Evolutionary conservation across 768 basidiomycete species (phyloP).

Genomic region (Rhodotorula graminis): DNA sequence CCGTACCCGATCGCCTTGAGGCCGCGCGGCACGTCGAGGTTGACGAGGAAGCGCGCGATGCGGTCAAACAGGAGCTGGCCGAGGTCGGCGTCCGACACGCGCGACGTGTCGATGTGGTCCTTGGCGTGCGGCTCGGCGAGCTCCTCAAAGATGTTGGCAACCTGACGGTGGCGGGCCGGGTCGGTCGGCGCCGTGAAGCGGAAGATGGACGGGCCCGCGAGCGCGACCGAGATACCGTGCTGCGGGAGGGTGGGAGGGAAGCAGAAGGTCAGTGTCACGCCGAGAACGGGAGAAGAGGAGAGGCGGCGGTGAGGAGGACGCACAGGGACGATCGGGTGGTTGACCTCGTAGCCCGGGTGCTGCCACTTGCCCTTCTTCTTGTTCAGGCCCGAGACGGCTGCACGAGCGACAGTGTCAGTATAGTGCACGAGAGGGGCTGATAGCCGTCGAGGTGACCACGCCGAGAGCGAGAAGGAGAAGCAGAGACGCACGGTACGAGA

Average conservation of each 20-base stretch:
- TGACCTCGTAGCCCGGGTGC: slow-evolving; percentile 80
- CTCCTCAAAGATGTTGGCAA: slow-evolving; percentile 74
- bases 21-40: slow-evolving; percentile 77
- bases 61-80: slow-evolving; percentile 75
- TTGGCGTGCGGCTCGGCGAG: slow-evolving; percentile 52
- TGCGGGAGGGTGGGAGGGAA: neutral
- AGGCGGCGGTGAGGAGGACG: slow-evolving; percentile 48
- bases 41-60: slow-evolving; percentile 81
- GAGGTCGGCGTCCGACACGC: slow-evolving; percentile 71
- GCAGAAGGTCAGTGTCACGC: neutral
- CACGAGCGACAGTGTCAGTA: slow-evolving; percentile 9
- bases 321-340: slow-evolving; percentile 85
- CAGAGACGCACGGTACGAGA: slow-evolving; percentile 2
- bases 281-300: no score
- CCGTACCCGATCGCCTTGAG: slow-evolving; percentile 68
- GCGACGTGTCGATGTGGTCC: slow-evolving; percentile 50
- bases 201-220: slow-evolving; percentile 93
- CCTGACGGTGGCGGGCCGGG: slow-evolving; percentile 83
- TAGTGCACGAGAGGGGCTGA: neutral
- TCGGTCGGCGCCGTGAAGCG: slow-evolving; percentile 92
- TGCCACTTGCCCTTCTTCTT: slow-evolving; percentile 89
- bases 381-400: slow-evolving; percentile 77
- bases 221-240: slow-evolving; percentile 60
- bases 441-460: no score
- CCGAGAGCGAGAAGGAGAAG: neutral